These are phyloP conservation scores for Eucalyptus sp. DNA, from an alignment of 345 rosid species.

Conservation along the genomic window DNA sequence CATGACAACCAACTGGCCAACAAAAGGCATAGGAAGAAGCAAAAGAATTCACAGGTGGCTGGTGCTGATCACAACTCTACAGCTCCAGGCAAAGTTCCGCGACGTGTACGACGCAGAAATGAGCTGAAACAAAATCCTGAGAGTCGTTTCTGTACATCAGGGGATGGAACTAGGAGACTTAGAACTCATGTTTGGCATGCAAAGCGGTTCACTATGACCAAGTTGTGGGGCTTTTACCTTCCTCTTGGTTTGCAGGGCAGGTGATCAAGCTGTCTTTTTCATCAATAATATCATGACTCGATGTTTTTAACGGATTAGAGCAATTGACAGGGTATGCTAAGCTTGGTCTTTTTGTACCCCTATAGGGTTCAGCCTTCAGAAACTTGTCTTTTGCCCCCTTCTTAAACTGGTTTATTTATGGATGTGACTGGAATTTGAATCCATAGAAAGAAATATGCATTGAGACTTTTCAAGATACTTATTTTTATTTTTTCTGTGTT, in stretches of 20 bases:
- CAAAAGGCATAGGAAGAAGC: conserved; percentile 37
- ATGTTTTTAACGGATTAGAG: not conserved
- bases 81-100: conserved; percentile 9
- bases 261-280: conserved; percentile 15
- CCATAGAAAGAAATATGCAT: not conserved
- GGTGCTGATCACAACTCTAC: conserved; percentile 2
- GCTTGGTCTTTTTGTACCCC: not conserved
- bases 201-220: conserved; percentile 75
- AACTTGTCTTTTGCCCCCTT: not conserved
- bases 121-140: conserved; percentile 54
- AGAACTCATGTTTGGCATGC: conserved; percentile 96
- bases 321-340: not conserved
- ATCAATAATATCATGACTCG: not conserved
- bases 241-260: conserved; percentile 89
- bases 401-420: not conserved
- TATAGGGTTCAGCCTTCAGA: not conserved
- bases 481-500: not conserved
- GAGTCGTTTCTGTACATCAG: conserved; percentile 50
- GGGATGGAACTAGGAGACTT: conserved; percentile 79
- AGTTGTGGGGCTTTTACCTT: conserved; percentile 79
- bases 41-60: conserved; percentile 5
- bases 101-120: conserved; percentile 52
- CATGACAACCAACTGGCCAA: conserved; percentile 39
- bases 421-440: not conserved
- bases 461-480: not conserved